These are phyloP conservation scores for Clathrus columnatus DNA, from an alignment of 768 basidiomycete genomes.

Conservation along the genomic window DNA sequence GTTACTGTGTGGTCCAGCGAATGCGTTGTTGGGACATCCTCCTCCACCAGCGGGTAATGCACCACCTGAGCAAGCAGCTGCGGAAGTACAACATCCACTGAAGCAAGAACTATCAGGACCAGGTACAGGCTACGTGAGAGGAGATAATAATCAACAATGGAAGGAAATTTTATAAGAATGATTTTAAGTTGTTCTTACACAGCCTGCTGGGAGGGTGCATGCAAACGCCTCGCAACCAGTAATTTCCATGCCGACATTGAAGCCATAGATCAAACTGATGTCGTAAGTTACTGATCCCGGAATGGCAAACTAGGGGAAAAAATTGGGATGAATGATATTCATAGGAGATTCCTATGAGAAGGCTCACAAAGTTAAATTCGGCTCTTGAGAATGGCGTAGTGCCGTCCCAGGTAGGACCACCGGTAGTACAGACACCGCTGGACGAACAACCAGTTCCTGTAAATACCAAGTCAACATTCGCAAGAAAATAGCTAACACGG, in stretches of 20 bases:
- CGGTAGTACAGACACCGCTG: neutral
- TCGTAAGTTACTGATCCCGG: neutral
- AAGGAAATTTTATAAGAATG: too few relatives aligned
- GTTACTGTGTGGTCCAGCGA: neutral
- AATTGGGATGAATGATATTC: too few relatives aligned
- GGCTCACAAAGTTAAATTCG: conserved; percentile 2
- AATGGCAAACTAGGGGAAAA: neutral
- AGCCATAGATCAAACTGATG: conserved; percentile 7
- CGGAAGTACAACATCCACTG: conserved; percentile 3
- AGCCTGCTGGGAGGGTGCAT: conserved; percentile 3
- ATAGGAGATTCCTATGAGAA: too few relatives aligned
- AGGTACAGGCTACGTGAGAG: neutral
- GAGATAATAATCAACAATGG: neutral
- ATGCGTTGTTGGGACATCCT: conserved; percentile 1
- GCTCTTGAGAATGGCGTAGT: conserved; percentile 2
- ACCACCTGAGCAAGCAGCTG: neutral
- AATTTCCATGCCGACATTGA: conserved; percentile 8
- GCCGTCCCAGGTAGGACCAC: conserved; percentile 3
- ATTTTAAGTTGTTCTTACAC: too few relatives aligned
- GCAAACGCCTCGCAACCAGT: neutral
- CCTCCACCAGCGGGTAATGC: conserved; percentile 5
- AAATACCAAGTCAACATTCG: neutral
- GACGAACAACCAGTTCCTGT: neutral
- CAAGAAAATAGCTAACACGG: neutral
- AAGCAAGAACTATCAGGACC: conserved; percentile 2